These are phyloP conservation scores for Aaosphaeria pasadenensis DNA, from an alignment of 2,329 filamentous ascomycete species.

Conservation along the genomic window DNA sequence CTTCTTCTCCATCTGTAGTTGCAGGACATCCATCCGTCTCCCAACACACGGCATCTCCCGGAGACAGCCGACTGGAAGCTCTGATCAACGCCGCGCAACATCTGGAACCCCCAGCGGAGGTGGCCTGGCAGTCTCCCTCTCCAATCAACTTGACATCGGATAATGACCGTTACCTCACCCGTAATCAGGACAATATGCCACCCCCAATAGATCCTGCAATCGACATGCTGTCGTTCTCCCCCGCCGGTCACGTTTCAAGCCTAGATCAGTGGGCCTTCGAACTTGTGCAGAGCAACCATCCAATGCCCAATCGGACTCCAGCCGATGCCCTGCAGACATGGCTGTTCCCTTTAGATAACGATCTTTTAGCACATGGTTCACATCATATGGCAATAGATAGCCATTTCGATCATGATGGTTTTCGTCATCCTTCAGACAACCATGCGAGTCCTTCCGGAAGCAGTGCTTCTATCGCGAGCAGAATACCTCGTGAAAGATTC, in stretches of 20 bases:
- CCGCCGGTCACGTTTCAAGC: conserved; percentile 30
- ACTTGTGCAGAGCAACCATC: conserved; percentile 34
- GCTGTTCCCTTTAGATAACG: conserved; percentile 33
- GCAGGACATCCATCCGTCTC: conserved; percentile 10
- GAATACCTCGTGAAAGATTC: conserved; percentile 38
- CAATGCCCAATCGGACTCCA: conserved; percentile 32
- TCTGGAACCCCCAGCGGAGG: conserved; percentile 29
- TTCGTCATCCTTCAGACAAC: conserved; percentile 19
- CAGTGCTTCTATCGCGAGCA: conserved; percentile 35
- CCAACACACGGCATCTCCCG: conserved; percentile 19
- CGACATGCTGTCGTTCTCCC: conserved; percentile 34
- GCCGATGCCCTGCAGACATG: conserved; percentile 36
- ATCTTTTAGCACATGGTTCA: conserved; percentile 21
- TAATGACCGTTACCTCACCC: conserved; percentile 18
- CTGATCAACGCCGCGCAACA: conserved; percentile 38
- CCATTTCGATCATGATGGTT: conserved; percentile 27
- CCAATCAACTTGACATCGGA: conserved; percentile 25
- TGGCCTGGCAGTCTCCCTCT: conserved; percentile 34
- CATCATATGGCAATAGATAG: conserved; percentile 30
- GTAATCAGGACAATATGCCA: conserved; percentile 28
- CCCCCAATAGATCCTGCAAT: conserved; percentile 38
- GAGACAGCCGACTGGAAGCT: conserved; percentile 34
- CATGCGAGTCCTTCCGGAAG: conserved; percentile 32
- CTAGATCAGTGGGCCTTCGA: conserved; percentile 38
- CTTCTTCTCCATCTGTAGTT: conserved; percentile 14